Conservation (phyloP, 1,284 basidiomycete species). For the Moesziomyces globuligerus region DNA sequence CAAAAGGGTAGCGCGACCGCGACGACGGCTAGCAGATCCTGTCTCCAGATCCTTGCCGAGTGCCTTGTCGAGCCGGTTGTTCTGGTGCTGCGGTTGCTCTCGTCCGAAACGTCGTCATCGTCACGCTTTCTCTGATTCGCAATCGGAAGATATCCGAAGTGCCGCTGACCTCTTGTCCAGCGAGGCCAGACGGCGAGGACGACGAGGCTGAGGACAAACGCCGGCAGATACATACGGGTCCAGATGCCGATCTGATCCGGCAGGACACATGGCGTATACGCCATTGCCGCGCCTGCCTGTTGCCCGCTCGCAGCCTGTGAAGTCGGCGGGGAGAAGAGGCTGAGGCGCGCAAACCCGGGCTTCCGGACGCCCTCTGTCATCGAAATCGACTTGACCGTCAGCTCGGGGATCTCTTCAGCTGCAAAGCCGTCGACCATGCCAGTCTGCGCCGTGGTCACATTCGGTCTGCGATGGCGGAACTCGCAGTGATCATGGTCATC, state of each 20-base stretch:
- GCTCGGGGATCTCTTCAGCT: conserved; percentile 38
- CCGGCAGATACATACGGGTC: conserved; percentile 46
- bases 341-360: conserved; percentile 57
- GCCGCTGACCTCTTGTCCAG: no score
- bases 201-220: conserved; percentile 22
- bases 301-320: neutral
- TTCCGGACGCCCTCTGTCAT: conserved; percentile 57
- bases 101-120: conserved; percentile 12
- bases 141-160: conserved; percentile 19
- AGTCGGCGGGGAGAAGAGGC: conserved; percentile 24
- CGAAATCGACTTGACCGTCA: conserved; percentile 60
- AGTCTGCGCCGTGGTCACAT: neutral
- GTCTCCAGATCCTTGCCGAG: conserved; percentile 8
- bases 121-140: conserved; percentile 22
- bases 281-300: conserved; percentile 5
- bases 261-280: conserved; percentile 54
- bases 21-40: conserved; percentile 32
- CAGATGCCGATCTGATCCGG: conserved; percentile 59
- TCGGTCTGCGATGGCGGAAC: conserved; percentile 33
- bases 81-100: neutral
- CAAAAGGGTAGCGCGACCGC: conserved; percentile 45
- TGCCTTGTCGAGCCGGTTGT: neutral
- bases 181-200: conserved; percentile 25
- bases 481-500: conserved; percentile 65
- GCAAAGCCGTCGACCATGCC: conserved; percentile 27